A percentile compares a stretch with the other conserved stretches of the same genome.
Evolutionary conservation across 176 grass and related monocot genomes (phyloP).

Genomic region (Bonia amplexicaulis): DNA sequence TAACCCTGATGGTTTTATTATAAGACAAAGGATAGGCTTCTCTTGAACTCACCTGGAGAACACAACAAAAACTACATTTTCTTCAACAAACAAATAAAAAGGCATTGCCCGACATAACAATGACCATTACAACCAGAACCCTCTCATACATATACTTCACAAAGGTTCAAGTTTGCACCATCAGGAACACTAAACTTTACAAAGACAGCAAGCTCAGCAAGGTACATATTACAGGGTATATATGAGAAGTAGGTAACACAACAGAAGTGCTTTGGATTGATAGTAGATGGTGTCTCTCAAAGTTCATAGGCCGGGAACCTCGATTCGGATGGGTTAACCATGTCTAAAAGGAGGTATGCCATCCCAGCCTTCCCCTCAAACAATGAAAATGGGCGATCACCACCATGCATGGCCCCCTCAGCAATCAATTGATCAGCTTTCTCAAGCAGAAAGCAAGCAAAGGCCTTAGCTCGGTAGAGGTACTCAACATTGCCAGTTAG

Average conservation of each 20-base stretch:
- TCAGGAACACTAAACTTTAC: constrained; percentile 14
- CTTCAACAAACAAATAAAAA: not conserved
- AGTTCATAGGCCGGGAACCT: constrained; percentile 79
- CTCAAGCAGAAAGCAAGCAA: constrained; percentile 72
- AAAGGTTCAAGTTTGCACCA: not conserved
- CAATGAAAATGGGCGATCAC: constrained; percentile 73
- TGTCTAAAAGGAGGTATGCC: constrained; percentile 78
- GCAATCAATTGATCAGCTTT: constrained; percentile 56
- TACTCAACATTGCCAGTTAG: constrained; percentile 60
- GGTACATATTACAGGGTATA: not conserved
- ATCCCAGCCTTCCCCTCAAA: constrained; percentile 93
- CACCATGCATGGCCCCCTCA: constrained; percentile 69
- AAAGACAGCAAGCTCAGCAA: not conserved
- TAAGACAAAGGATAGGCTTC: not conserved
- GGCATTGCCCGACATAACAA: not conserved
- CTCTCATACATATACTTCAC: not conserved
- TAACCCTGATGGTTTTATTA: not conserved
- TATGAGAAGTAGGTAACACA: not conserved
- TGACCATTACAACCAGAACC: not conserved
- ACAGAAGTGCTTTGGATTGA: not conserved
- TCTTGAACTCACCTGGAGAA: not conserved
- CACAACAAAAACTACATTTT: not conserved
- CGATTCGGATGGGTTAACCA: constrained; percentile 58
- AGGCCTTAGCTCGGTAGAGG: constrained; percentile 82
- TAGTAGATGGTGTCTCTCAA: constrained; percentile 18